Conservation (phyloP, 2,329 filamentous ascomycete species). For the Fusarium neocosmosporiellum region DNA sequence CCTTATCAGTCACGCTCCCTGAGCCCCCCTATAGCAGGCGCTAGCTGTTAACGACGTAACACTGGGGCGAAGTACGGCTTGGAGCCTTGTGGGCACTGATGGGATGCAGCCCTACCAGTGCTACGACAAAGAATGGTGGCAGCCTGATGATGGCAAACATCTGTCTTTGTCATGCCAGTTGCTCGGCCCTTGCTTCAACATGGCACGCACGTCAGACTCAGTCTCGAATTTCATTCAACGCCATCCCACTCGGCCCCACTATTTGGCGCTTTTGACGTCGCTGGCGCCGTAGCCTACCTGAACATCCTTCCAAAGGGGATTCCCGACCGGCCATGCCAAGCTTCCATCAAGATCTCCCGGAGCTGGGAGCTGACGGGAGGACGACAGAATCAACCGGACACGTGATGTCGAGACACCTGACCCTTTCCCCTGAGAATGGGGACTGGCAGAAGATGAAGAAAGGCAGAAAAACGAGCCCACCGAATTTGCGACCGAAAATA, state of each 20-base stretch:
- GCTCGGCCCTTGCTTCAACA: constrained; percentile 1
- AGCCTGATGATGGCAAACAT: not conserved
- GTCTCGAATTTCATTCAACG: not conserved
- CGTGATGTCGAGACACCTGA: not conserved
- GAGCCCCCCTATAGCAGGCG: no score
- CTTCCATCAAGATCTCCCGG: constrained; percentile 7
- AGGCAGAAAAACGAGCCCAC: not conserved
- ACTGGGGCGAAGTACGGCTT: no score
- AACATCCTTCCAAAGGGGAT: not conserved
- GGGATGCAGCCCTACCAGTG: constrained; percentile 2
- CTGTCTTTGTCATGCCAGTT: not conserved
- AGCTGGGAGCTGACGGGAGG: not conserved
- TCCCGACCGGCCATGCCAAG: constrained; percentile 10
- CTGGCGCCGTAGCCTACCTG: constrained; percentile 5
- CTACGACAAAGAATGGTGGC: not conserved
- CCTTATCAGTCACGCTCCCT: no score
- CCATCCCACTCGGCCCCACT: not conserved
- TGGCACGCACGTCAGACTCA: not conserved
- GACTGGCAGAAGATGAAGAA: not conserved
- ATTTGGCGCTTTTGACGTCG: not conserved
- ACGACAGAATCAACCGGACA: constrained; percentile 13
- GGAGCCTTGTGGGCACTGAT: no score
- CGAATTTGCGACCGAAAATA: not conserved
- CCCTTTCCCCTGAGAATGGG: not conserved
- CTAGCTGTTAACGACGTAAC: no score